Percentiles rank a stretch among this genome's conserved stretches.
Evolutionary conservation across 345 rosid genomes (phyloP).

Genomic region (Sonneratia caseolaris): DNA sequence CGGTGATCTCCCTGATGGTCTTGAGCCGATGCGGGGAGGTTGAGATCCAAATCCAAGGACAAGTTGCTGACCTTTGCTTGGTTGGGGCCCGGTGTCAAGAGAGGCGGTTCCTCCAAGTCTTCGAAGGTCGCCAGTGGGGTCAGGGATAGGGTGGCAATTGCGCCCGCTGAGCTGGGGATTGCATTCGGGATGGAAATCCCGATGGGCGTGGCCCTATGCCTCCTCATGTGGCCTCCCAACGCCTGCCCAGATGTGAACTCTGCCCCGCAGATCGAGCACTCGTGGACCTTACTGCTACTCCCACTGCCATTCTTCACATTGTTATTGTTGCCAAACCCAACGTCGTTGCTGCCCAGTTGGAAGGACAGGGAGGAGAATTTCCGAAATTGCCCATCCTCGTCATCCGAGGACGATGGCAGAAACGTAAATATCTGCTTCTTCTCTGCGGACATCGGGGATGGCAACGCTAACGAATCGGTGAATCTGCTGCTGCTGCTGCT

Average conservation of each 20-base stretch:
- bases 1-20: conserved; percentile 5
- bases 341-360: neutral
- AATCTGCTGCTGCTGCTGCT: neutral
- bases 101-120: neutral
- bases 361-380: conserved; percentile 5
- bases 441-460: conserved; percentile 1
- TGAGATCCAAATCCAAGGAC: conserved; percentile 31
- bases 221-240: conserved; percentile 37
- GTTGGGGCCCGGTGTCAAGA: neutral
- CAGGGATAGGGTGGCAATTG: neutral
- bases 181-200: neutral
- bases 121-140: neutral
- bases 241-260: conserved; percentile 37
- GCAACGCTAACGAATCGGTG: neutral
- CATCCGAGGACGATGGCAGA: neutral
- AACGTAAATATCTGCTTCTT: conserved; percentile 7
- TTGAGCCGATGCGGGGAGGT: conserved; percentile 36
- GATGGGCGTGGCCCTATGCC: conserved; percentile 23
- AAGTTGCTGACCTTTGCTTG: conserved; percentile 10
- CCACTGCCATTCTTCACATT: neutral
- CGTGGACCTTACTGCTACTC: conserved; percentile 19
- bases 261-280: conserved; percentile 32
- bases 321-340: neutral
- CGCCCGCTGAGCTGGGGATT: neutral
- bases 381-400: conserved; percentile 6